Base-by-base conservation (phyloP, 129 eudicot species). In the Arctium minus region DNA sequence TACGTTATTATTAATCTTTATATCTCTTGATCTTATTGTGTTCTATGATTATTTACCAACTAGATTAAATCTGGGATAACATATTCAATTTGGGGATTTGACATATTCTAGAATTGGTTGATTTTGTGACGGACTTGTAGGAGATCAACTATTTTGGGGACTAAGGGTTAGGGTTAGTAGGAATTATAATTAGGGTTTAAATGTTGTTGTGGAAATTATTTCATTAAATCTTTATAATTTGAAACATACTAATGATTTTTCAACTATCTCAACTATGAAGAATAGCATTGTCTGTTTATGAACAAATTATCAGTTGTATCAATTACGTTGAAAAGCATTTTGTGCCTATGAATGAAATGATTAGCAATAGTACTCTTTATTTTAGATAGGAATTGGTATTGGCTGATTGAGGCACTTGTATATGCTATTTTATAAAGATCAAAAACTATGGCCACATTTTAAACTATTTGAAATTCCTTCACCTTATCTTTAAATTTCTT, bases 121-220 rank as follows among this genome's bases (percentile, higher is more conserved):
- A 77, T 77, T 53, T 18, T 9, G 60, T 44, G 39, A 74, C 38
- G 17, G 39, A 46, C 38, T 6, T 67, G 15, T 39, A 12, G 74
- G 3, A 39, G 73, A 79, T 67, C 15, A 67, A 29, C 12, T 42
- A 62, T 22, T 81, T 82, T 42, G 68, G 75, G 75, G 81, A 42
- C 75, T 75, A 32, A 68, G 76, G 70, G 38, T 82, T 82, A 75
- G 76, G 81, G 80, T 82, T 68, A 44, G 81, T 32, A 67, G 15
- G 10, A 82, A n/a, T 75, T 39, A 42, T 75, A 42, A 18, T 48
- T 68, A 82, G 76, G 85, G 81, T 42, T 40, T 56, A 81, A 29
- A 32, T 36, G 50, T 46, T 73, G n/a, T n/a, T 6, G 50, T 72
- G 75, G 48, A 36, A 35, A 35, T 29, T 75, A 39, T 75, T 75